A percentile compares a stretch with the other conserved stretches of the same genome.
Conservation (phyloP, 495 filamentous ascomycete genomes). For the Halenospora varia region DNA sequence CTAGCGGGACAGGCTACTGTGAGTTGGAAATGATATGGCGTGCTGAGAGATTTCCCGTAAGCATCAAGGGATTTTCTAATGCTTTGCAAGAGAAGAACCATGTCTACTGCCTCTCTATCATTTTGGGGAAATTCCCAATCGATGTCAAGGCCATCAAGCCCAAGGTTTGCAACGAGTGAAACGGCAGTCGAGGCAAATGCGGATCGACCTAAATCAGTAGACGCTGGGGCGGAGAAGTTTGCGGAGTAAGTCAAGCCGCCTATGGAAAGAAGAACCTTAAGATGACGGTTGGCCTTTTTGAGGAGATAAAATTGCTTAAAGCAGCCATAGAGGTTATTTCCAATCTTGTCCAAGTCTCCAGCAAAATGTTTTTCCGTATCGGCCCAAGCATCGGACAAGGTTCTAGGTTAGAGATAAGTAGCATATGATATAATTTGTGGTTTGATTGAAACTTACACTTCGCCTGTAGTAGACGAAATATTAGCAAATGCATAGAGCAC, state of each 20-base stretch:
- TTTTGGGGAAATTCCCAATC: no score
- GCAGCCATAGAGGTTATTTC: conserved; percentile 80
- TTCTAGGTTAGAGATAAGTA: conserved; percentile 30
- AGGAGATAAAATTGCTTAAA: conserved; percentile 88
- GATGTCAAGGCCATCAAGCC: no score
- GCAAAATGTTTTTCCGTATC: conserved; percentile 85
- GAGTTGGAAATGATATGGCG: conserved; percentile 62
- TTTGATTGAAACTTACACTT: conserved; percentile 40
- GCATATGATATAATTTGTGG: not conserved
- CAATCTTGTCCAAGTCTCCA: conserved; percentile 62
- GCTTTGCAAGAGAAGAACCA: conserved; percentile 63
- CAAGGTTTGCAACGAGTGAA: conserved; percentile 58
- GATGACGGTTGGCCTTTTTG: conserved; percentile 78
- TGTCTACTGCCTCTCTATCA: no score
- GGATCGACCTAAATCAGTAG: conserved; percentile 49
- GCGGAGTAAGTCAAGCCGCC: conserved; percentile 91
- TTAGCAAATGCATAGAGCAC: conserved; percentile 72
- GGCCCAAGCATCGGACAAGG: conserved; percentile 76
- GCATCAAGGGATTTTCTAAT: conserved; percentile 56
- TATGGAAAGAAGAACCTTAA: conserved; percentile 88
- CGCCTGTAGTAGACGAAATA: conserved; percentile 54
- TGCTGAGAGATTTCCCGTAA: conserved; percentile 41
- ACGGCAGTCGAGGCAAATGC: conserved; percentile 66
- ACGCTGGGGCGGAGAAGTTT: conserved; percentile 73
- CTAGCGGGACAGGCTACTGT: conserved; percentile 66